Evolutionary conservation across 83 land plant species (phyloP), one percentile per base, ranked within the genome.

Genomic region (Thuja plicata): DNA sequence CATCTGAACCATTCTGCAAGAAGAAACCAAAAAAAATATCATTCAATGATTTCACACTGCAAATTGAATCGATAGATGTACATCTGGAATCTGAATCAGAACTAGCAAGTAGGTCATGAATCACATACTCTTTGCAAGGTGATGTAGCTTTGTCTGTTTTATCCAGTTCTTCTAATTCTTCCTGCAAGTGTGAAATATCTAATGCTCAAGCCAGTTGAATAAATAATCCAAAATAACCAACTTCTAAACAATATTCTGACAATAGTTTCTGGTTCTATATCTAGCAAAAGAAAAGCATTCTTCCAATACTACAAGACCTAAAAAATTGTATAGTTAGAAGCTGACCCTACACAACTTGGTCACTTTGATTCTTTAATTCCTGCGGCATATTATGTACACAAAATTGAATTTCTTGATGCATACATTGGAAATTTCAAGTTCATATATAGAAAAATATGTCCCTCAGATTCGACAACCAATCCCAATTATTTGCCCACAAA

Each of bases 111-210:
- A 73, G 37, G 11, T 35, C 35, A 32, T 35, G 79, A 76, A 76
- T 76, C 35, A 76, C 95, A 86, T 91, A 94, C 95, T 94, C 93
- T 52, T 92, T 89, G 87, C 95, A 94, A 35, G 89, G 87, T 19
- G 88, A 84, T 48, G 95, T 91, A 6, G 92, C 95, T 48, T 71
- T 89, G 16, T 94, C 93, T 57, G 78, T 87, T 70, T 89, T 94
- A 34, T 92, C 95, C 71, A 94, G 87, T 81, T 92, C 88, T 48
- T 91, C 95, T 76, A 94, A 46, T 84, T 94, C 95, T 86, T 90
- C 93, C 95, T 94, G 85, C 85, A 84, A 48, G 57, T 54, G 16
- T 54, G 32, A 84, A 5, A 48, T 48, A 30, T 7, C 35, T 48
- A 48, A 48, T 48, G 86, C 34, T 84, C 54, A 83, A n/a, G 35